These are phyloP conservation scores for Arthrinium puccinioides DNA, from an alignment of 2,329 filamentous ascomycete genomes.

Conservation along the genomic window DNA sequence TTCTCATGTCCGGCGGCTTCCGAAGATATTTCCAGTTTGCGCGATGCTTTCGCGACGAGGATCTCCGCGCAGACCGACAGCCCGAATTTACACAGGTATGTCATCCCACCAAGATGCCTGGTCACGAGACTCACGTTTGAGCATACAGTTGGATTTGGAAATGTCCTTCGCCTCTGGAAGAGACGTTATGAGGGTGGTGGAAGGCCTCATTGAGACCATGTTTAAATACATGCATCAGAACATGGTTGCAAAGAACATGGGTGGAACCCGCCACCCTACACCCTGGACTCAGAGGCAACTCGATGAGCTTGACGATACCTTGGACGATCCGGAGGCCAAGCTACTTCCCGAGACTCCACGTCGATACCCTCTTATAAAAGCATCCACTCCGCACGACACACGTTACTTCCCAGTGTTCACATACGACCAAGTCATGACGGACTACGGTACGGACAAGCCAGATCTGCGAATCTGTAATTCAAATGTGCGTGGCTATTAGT, in stretches of 20 bases:
- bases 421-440: constrained; percentile 72
- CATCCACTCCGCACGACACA: too few species aligned
- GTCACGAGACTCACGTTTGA: constrained; percentile 2
- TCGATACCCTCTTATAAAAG: too few species aligned
- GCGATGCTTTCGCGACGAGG: constrained; percentile 91
- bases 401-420: constrained; percentile 23
- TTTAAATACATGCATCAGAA: constrained; percentile 43
- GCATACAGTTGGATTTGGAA: constrained; percentile 78
- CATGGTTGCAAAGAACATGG: constrained; percentile 22
- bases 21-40: constrained; percentile 86
- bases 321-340: too few species aligned
- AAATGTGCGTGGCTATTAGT: constrained; percentile 46
- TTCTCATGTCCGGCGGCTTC: constrained; percentile 87
- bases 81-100: constrained; percentile 89
- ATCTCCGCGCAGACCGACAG: constrained; percentile 83
- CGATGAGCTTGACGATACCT: too few species aligned
- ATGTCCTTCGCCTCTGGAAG: constrained; percentile 75
- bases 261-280: constrained; percentile 30
- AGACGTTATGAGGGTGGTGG: constrained; percentile 56
- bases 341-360: too few species aligned
- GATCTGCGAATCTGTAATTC: constrained; percentile 73
- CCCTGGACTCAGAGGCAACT: too few species aligned
- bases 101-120: not conserved
- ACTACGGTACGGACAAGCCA: constrained; percentile 86
- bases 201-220: constrained; percentile 45